These are phyloP conservation scores for Apiotrichum siamense DNA, from an alignment of 1,284 basidiomycete genomes.

Conservation along the genomic window DNA sequence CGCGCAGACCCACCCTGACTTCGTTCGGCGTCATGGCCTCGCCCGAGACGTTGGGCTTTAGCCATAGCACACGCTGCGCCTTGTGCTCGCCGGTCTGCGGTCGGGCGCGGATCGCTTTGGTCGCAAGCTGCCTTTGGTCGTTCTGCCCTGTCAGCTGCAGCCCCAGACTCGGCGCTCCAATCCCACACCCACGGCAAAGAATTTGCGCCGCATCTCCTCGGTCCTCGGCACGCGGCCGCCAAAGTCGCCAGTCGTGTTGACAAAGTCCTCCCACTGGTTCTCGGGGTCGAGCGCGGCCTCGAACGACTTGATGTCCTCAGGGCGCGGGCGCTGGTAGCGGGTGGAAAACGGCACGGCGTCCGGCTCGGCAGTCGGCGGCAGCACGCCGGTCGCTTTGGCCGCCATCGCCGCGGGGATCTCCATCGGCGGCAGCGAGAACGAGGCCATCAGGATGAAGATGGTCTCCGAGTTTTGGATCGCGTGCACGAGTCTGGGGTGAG, in stretches of 20 bases:
- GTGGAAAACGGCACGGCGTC: neutral
- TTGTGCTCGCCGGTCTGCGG: slow-evolving; percentile 9
- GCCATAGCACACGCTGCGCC: slow-evolving; percentile 66
- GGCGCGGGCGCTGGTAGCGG: slow-evolving; percentile 26
- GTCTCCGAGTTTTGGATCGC: slow-evolving; percentile 66
- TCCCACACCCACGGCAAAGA: slow-evolving; percentile 24
- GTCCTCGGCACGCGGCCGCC: neutral
- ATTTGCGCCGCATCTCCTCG: slow-evolving; percentile 51
- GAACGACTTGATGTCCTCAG: slow-evolving; percentile 52
- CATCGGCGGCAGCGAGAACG: slow-evolving; percentile 58
- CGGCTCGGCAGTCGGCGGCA: neutral
- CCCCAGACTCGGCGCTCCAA: no score
- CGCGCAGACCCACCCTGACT: slow-evolving; percentile 69
- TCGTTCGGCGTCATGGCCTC: slow-evolving; percentile 60
- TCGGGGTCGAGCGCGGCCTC: slow-evolving; percentile 46
- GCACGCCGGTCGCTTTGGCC: neutral
- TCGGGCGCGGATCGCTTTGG: slow-evolving; percentile 53
- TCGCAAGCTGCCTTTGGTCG: slow-evolving; percentile 56
- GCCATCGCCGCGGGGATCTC: slow-evolving; percentile 39
- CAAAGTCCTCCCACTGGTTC: slow-evolving; percentile 4
- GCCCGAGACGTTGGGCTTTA: slow-evolving; percentile 56
- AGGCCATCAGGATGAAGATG: slow-evolving; percentile 77
- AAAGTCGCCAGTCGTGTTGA: slow-evolving; percentile 53
- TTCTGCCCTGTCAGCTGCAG: slow-evolving; percentile 11
- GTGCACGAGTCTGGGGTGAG: slow-evolving; percentile 63